Evolutionary conservation across 345 rosid genomes (phyloP).

Genomic region (Boechera divaricarpa): DNA sequence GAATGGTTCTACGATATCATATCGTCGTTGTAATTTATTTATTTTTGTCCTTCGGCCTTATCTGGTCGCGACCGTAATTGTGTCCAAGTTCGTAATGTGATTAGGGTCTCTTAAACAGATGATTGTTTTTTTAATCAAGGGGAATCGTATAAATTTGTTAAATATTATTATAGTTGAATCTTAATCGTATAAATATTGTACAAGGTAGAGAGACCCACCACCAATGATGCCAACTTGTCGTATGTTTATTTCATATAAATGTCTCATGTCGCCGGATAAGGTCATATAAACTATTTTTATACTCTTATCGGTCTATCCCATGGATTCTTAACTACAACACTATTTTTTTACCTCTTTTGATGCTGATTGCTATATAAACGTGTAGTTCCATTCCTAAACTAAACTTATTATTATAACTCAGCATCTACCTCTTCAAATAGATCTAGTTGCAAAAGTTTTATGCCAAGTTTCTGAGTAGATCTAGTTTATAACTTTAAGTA

Average conservation of each 20-base stretch:
- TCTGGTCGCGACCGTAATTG: conserved; percentile 33
- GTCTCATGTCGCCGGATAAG: background rate
- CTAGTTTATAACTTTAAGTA: too few species aligned
- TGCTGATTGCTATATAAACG: too few species aligned
- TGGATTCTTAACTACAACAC: too few species aligned
- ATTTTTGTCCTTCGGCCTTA: conserved; percentile 17
- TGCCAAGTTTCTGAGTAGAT: too few species aligned
- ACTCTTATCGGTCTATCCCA: too few species aligned
- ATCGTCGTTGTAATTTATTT: background rate
- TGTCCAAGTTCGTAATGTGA: conserved; percentile 40
- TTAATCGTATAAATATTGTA: conserved; percentile 25
- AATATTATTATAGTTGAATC: conserved; percentile 14
- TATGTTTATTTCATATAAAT: background rate
- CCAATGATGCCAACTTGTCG: conserved; percentile 4
- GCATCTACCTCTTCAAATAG: too few species aligned
- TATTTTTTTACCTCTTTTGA: too few species aligned
- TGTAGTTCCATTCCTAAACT: too few species aligned
- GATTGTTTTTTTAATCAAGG: conserved; percentile 10
- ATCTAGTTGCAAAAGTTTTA: too few species aligned
- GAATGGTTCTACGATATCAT: conserved; percentile 30
- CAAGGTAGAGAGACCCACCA: conserved; percentile 9
- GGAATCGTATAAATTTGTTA: background rate
- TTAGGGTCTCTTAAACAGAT: conserved; percentile 26
- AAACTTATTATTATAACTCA: too few species aligned
- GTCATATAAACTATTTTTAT: too few species aligned